Percentiles rank a stretch among this genome's conserved stretches.
Conservation (phyloP, 225 moss, liverwort and hornwort species). For the Marchantia paleacea region DNA sequence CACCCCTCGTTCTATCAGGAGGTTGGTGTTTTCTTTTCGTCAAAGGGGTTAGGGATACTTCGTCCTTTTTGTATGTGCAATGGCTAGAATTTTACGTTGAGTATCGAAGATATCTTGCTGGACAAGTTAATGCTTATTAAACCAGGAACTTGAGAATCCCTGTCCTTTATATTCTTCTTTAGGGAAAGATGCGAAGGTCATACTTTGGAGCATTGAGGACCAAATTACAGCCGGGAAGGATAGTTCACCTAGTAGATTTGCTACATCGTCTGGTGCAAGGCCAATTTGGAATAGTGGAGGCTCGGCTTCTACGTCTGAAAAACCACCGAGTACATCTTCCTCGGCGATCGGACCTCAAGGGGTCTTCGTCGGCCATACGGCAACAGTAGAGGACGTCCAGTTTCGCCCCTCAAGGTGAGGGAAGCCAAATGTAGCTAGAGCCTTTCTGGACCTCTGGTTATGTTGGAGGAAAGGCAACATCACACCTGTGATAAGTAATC, state of each 20-base stretch:
- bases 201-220: constrained; percentile 89
- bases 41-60: not conserved
- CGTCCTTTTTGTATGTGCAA: too few relatives aligned
- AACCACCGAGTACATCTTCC: not conserved
- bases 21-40: constrained; percentile 35
- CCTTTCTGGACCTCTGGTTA: not conserved
- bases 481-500: not conserved
- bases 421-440: not conserved
- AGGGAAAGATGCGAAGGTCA: constrained; percentile 78
- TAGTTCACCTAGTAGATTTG: constrained; percentile 40
- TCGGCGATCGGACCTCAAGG: constrained; percentile 69
- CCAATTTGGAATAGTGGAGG: constrained; percentile 54
- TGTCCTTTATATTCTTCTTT: constrained; percentile 4
- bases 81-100: too few relatives aligned
- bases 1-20: constrained; percentile 86
- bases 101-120: too few relatives aligned
- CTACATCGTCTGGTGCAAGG: constrained; percentile 46
- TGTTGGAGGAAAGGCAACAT: not conserved
- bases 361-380: constrained; percentile 68
- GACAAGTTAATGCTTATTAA: too few relatives aligned
- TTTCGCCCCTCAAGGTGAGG: constrained; percentile 86
- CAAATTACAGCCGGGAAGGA: constrained; percentile 55
- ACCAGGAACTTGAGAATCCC: too few relatives aligned
- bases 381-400: constrained; percentile 95
- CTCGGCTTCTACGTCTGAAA: constrained; percentile 17